Evolutionary conservation across 1,284 basidiomycete species (phyloP), one percentile per base, ranked within the genome.

Genomic region (Microbotryum scabiosae): DNA sequence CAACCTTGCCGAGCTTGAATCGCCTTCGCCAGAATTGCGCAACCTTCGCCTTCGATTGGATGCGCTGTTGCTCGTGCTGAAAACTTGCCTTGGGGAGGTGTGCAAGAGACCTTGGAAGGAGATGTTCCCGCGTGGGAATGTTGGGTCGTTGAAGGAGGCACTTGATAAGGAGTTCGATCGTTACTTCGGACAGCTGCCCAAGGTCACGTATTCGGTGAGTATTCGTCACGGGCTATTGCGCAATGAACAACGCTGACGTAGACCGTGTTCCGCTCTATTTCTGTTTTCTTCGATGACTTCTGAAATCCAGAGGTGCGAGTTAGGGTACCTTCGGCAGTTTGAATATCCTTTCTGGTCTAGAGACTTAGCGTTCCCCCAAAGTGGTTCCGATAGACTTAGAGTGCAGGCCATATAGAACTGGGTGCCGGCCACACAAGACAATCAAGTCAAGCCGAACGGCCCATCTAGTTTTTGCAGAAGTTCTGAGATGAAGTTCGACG

Each of bases 21-120:
- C 14, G 16, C 36, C n/a, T 30, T 18, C 50, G 36, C 3, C 6
- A 8, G 7, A 36, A 26, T 7, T 54, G 50, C 49, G 26, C 9
- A 3, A 41, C 1, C 57, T 70, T 1, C 61, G 65, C 3, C 23
- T 68, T 51, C 70, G 74, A 7, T 64, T 74, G 23, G 74, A 75
- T 51, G 74, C 69, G 0, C 63, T 75, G 48, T 54, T 70, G 12
- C 69, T 75, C n/a, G 71, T 72, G 5, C 68, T 75, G 43, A 74
- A 74, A 64, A 69, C 63, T 2, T 75, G 74, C 60, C n/a, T 43
- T 12, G 74, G 70, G n/a, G 57, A 65, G 5, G 54, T 52, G 1
- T 75, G 74, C 61, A 57, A 62, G n/a, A 23, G 64, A 5, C 71
- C 72, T 1, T 75, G 70, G 65, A n/a, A 32, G 9, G 36, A 59